Evolutionary conservation across 352 stramenopile species (phyloP), one percentile per base, ranked within the genome.

Genomic region (Globisporangium nodosum): DNA sequence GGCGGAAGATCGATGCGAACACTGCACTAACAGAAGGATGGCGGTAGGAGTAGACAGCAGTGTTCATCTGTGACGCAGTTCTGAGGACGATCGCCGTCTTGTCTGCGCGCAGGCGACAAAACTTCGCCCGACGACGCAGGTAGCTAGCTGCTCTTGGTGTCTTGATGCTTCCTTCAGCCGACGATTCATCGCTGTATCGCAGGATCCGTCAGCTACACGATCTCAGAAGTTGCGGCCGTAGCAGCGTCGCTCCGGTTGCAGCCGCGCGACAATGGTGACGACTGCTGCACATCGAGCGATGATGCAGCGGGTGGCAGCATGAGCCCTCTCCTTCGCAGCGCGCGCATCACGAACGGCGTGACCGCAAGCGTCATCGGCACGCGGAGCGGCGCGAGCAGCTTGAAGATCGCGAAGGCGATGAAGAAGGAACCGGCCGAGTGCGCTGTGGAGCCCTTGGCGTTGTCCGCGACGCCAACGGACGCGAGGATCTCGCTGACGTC

Each of bases 401-500:
- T 94, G 78, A 87, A 94, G 52, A 92, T 58, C 13, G 85, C 79
- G 63, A 92, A 94, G 18, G 85, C 69, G 49, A 94, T 81, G n/a
- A 94, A 61, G 33, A 87, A 79, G 20, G 81, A 85, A 30, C 80
- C 81, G 2, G 81, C 78, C 18, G 78, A 84, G 56, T 79, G 87
- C 11, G 77, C 76, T 9, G 71, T 68, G 2, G 71, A 59, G 46
- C 81, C 71, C 30, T 69, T 79, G 9, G 65, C 61, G 12, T 57
- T 68, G n/a, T 72, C 59, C 6, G 65, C 65, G 2, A 87, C 60
- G 0, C 82, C 82, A 27, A 86, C 31, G 3, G 56, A 63, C 21
- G 79, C 49, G 20, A 94, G 47, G 20, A 92, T 52, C 8, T 65
- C 58, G 18, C 65, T 71, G 21, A 92, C 79, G 48, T 94, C 78